Base-by-base conservation (phyloP, 345 rosid genomes). In the Euphorbia lathyris region DNA sequence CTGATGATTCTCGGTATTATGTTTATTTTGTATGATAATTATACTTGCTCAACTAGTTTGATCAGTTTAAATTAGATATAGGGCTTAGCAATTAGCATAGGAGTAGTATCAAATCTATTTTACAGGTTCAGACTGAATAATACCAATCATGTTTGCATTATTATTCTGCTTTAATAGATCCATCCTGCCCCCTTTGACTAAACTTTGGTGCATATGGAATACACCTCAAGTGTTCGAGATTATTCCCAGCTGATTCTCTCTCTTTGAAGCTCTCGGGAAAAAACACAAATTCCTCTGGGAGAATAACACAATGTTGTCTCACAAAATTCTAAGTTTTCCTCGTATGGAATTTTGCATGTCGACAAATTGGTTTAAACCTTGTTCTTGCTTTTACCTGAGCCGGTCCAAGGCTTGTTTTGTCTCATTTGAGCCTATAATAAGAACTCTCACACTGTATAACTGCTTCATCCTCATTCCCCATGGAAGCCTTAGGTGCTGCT, bases 401-500 rank as follows among this genome's bases (percentile, higher is more conserved):
- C 43, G 17, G 2, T 59, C 30, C 4, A 17, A 16, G 9, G 0
- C 17, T 58, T 26, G 14, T 58, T 59, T 30, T 30, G 40, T 34
- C 19, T 34, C 3, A 9, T 34, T 7, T 14, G 10, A 19, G 43
- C 42, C 23, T 60, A 32, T 60, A n/a, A n/a, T n/a, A 60, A 58
- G 38, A 10, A 17, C 23, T 30, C 3, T 32, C 7, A 4, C 17
- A 32, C 43, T 67, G 32, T 38, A 22, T 68, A 30, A 3, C 27
- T 51, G 43, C 50, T 58, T 36, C 10, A n/a, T 34, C 23, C 13
- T 19, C 34, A 7, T 32, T n/a, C 34, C 62, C 65, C 67, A 76
- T 60, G 78, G 81, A 68, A 58, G 20, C 68, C 43, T 5, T 78
- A 36, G 60, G 51, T 23, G 51, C 80, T 23, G 52, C 40, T 36